phyloP scores from a whole-genome alignment of 768 basidiomycete genomes.

The Tylopilus felleus region DNA sequence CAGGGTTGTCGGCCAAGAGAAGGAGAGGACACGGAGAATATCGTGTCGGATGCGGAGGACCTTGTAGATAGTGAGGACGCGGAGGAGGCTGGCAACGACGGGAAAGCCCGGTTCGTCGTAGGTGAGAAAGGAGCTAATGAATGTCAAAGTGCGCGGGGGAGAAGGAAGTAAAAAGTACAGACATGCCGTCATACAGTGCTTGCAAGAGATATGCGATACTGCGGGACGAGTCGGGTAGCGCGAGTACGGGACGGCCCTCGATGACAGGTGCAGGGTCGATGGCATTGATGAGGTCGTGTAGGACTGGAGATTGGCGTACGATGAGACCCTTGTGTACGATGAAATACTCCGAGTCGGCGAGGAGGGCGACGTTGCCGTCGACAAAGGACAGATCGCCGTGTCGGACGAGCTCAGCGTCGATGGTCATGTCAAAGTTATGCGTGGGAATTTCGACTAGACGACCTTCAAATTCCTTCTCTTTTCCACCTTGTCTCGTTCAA shows the following conservation, averaged over 20 bases:
- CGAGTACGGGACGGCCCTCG: constrained; percentile 56
- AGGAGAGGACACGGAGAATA: constrained; percentile 49
- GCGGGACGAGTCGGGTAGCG: constrained; percentile 51
- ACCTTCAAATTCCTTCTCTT: constrained; percentile 12
- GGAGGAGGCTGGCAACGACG: constrained; percentile 54
- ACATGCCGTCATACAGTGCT: constrained; percentile 73
- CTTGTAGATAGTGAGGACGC: constrained; percentile 61
- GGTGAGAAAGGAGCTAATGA: constrained; percentile 42
- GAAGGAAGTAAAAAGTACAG: constrained; percentile 22
- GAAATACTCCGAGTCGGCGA: constrained; percentile 58
- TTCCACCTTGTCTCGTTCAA: constrained; percentile 4
- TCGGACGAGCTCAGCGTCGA: constrained; percentile 31
- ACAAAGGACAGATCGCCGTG: constrained; percentile 58
- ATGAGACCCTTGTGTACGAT: constrained; percentile 67
- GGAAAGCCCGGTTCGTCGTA: constrained; percentile 50
- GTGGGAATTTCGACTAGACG: constrained; percentile 15
- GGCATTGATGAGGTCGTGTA: constrained; percentile 40
- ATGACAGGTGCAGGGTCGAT: constrained; percentile 30
- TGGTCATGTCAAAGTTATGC: constrained; percentile 2
- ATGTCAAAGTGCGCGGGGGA: constrained; percentile 15
- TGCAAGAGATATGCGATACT: constrained; percentile 58
- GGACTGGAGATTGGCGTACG: constrained; percentile 55
- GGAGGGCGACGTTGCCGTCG: constrained; percentile 68
- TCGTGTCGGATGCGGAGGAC: constrained; percentile 56
- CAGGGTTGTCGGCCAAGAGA: constrained; percentile 61